Percentiles rank a stretch among this genome's conserved stretches.
phyloP scores from a whole-genome alignment of 129 eudicot species.

The Flaveria brownii region DNA sequence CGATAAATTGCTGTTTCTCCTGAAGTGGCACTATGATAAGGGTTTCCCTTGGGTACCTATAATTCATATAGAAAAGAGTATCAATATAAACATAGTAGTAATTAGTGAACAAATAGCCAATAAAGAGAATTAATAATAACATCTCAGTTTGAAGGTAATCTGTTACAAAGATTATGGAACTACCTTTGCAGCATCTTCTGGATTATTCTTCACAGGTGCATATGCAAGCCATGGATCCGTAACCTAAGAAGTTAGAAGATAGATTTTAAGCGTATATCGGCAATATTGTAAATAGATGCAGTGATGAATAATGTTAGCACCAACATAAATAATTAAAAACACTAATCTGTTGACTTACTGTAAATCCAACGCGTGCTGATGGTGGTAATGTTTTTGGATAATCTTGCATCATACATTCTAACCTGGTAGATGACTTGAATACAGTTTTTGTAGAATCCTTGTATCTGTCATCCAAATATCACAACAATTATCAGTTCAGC shows the following conservation, averaged over 20 bases:
- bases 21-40: conserved; percentile 91
- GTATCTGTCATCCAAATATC: conserved; percentile 51
- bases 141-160: background rate
- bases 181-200: conserved; percentile 97
- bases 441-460: conserved; percentile 78
- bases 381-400: conserved; percentile 93
- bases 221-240: conserved; percentile 95
- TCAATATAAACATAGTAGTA: background rate
- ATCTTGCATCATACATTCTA: conserved; percentile 99
- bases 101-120: background rate
- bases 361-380: conserved; percentile 92
- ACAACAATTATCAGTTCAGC: background rate
- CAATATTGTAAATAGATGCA: background rate
- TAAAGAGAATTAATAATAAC: background rate
- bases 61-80: conserved; percentile 15
- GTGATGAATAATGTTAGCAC: background rate
- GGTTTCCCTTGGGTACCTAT: conserved; percentile 91
- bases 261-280: too few species aligned
- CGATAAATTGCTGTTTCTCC: conserved; percentile 86
- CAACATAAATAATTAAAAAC: background rate
- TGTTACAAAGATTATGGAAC: background rate
- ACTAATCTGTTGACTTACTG: conserved; percentile 51
- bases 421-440: conserved; percentile 92
- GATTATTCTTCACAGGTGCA: conserved; percentile 97
- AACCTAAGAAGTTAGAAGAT: conserved; percentile 43